Evolutionary conservation across 176 grass and related monocot genomes (phyloP).

Genomic region (Musa itinerans): DNA sequence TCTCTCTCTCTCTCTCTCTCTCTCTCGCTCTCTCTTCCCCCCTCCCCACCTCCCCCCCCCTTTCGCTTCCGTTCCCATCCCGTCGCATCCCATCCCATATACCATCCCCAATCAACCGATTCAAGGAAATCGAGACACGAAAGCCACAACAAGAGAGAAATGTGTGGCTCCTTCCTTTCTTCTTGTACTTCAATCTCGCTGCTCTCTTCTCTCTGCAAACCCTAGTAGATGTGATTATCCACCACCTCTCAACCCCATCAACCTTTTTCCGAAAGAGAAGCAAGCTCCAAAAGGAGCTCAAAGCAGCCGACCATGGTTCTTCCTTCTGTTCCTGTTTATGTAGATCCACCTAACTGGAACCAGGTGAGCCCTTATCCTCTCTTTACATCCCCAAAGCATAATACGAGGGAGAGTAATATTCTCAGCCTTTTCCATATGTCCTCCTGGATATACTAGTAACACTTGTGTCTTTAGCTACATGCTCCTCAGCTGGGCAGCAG

Average conservation of each 20-base stretch:
- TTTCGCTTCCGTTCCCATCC: neutral
- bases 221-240: conserved; percentile 75
- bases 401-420: neutral
- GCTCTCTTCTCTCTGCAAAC: conserved; percentile 39
- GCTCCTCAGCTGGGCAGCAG: conserved; percentile 12
- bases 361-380: conserved; percentile 45
- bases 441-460: neutral
- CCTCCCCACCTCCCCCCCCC: too few relatives aligned
- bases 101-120: neutral
- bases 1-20: neutral
- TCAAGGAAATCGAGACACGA: neutral
- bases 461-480: neutral
- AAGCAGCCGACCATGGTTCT: conserved; percentile 62
- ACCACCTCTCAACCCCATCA: conserved; percentile 50
- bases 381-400: conserved; percentile 21
- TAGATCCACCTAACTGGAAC: conserved; percentile 96
- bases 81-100: neutral
- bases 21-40: neutral
- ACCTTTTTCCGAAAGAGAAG: conserved; percentile 54
- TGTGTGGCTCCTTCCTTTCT: neutral
- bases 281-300: conserved; percentile 35
- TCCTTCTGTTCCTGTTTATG: conserved; percentile 68
- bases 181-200: neutral
- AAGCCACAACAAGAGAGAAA: neutral
- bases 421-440: neutral